Evolutionary conservation across 2,329 filamentous ascomycete genomes (phyloP), one percentile per base, ranked within the genome.

Genomic region (Thelonectria olida): DNA sequence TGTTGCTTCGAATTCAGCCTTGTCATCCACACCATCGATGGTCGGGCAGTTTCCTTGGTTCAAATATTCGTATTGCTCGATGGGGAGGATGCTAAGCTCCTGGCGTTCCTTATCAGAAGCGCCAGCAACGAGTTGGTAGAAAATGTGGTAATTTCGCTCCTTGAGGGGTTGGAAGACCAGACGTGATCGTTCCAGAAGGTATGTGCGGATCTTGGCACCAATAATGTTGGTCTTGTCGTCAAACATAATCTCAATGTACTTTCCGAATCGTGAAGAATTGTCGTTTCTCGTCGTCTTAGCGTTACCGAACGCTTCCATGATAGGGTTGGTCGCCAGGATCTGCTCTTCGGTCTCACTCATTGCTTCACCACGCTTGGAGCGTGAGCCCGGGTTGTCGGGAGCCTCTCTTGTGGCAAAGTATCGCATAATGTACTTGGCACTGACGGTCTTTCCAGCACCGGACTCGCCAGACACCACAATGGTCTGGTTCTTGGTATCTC

Each of bases 191-290:
- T 99, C 96, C 44, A 99, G 84, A 68, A 99, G 84, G 75, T 99
- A 99, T 57, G 94, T 97, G 71, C 96, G 88, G 75, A 99, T 99
- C 82, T 96, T 96, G 58, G 96, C 96, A 69, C 96, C 96, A 74
- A 98, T 97, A 72, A 99, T 99, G 76, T 96, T 96, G 64, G 93
- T 97, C 73, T 90, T 88, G 65, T 92, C 88, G 80, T 98, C 94
- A 78, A 99, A 99, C 93, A 98, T 95, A 76, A 99, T 99, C 82
- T 99, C 96, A 72, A 99, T 98, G 79, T 99, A 99, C 84, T 99
- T 99, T 78, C 96, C 96, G 79, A 99, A 99, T 74, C 96, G 89
- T 41, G 96, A 99, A 44, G 96, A 99, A 81, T 99, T 99, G 81
- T 99, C 96, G 81, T 99, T 99, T 77, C 96, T 88, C 10, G 96